Evolutionary conservation across 108 stramenopile genomes (phyloP).

Genomic region (Nitzschia sp.): DNA sequence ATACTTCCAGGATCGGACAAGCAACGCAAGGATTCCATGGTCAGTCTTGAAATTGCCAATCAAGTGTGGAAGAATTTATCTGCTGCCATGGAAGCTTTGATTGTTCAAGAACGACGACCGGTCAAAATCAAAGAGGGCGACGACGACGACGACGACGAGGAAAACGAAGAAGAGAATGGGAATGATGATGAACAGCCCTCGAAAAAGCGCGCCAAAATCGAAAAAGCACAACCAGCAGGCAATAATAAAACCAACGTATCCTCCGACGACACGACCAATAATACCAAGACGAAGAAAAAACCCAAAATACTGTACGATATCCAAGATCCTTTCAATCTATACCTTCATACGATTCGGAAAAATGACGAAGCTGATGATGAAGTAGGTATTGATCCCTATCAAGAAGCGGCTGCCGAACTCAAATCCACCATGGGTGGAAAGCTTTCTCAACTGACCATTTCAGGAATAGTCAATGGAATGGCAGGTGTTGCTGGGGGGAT

Average conservation of each 20-base stretch:
- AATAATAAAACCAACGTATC: neutral
- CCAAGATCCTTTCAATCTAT: slow-evolving; percentile 34
- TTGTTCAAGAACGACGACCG: slow-evolving; percentile 2
- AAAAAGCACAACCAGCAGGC: slow-evolving; percentile 1
- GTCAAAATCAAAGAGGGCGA: neutral
- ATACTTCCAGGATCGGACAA: slow-evolving; percentile 11
- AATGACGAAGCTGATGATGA: slow-evolving; percentile 32
- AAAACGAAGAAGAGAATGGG: neutral
- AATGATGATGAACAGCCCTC: neutral
- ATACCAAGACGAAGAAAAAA: slow-evolving; percentile 7
- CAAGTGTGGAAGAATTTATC: slow-evolving; percentile 34
- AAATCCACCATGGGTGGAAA: slow-evolving; percentile 52
- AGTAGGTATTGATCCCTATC: slow-evolving; percentile 12
- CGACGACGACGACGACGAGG: slow-evolving; percentile 12
- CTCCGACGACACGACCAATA: no score
- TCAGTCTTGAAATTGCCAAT: slow-evolving; percentile 10
- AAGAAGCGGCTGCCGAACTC: slow-evolving; percentile 36
- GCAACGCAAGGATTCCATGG: slow-evolving; percentile 8
- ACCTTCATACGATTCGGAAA: slow-evolving; percentile 31
- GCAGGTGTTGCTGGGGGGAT: slow-evolving; percentile 52
- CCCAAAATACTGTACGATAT: slow-evolving; percentile 17
- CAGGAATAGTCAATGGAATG: slow-evolving; percentile 75
- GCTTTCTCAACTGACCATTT: slow-evolving; percentile 62
- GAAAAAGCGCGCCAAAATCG: slow-evolving; percentile 19
- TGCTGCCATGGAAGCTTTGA: slow-evolving; percentile 10